These are phyloP conservation scores for Sporopachydermia cereana DNA, from an alignment of 1,139 yeast species.

Conservation along the genomic window DNA sequence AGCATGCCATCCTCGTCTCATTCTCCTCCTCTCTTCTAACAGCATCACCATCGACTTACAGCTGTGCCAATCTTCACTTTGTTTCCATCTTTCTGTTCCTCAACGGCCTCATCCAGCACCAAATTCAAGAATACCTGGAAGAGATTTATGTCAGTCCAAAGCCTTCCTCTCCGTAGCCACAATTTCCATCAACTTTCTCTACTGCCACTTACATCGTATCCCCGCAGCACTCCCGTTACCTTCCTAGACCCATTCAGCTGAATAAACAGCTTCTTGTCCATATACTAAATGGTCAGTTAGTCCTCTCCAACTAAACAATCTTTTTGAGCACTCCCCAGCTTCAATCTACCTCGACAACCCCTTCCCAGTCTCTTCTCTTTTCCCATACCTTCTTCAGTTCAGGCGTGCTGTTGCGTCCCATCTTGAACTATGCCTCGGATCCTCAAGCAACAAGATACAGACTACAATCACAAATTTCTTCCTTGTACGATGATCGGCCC, in stretches of 20 bases:
- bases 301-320: neutral
- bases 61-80: constrained; percentile 43
- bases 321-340: too few relatives aligned
- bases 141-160: neutral
- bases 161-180: constrained; percentile 8
- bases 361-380: neutral
- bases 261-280: constrained; percentile 61
- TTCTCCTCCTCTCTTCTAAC: neutral
- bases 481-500: too few relatives aligned
- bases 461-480: too few relatives aligned
- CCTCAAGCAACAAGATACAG: neutral
- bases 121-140: constrained; percentile 50
- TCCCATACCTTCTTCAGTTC: constrained; percentile 5
- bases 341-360: neutral
- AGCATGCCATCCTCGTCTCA: neutral
- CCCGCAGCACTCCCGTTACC: constrained; percentile 62
- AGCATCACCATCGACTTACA: constrained; percentile 29
- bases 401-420: constrained; percentile 5
- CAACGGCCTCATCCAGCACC: constrained; percentile 65
- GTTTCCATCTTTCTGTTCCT: constrained; percentile 40
- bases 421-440: neutral
- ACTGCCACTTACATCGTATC: constrained; percentile 49
- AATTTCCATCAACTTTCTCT: constrained; percentile 8
- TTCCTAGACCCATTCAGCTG: constrained; percentile 67
- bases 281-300: constrained; percentile 36